Conservation (phyloP, 2,329 filamentous ascomycete species). For the Capronia americana region DNA sequence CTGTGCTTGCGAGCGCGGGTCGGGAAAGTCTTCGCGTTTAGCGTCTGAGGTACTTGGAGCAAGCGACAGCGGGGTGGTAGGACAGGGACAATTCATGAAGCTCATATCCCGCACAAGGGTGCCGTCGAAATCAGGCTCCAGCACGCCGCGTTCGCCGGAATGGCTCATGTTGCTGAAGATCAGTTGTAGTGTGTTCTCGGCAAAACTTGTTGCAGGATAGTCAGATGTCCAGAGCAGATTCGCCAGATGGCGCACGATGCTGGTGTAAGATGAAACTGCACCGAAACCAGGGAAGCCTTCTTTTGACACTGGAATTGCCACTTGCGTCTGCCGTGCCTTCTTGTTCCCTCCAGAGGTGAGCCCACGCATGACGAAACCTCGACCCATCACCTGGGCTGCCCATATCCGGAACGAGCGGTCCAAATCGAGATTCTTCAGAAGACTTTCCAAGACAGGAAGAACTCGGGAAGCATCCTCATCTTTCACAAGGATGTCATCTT, state of each 20-base stretch:
- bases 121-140: constrained; percentile 46
- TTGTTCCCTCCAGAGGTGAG: constrained; percentile 44
- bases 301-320: neutral
- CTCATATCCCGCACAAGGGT: constrained; percentile 49
- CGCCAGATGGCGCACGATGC: constrained; percentile 27
- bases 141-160: constrained; percentile 45
- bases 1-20: neutral
- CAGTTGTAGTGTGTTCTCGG: constrained; percentile 53
- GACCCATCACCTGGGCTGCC: constrained; percentile 83
- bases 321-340: neutral
- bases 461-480: constrained; percentile 69
- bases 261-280: constrained; percentile 32
- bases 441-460: constrained; percentile 75
- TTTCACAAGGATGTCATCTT: constrained; percentile 70
- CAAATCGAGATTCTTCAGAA: constrained; percentile 68
- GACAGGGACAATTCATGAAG: constrained; percentile 52
- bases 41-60: neutral
- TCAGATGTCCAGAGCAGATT: constrained; percentile 33
- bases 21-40: neutral
- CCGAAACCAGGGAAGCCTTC: constrained; percentile 21
- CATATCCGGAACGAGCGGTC: constrained; percentile 77
- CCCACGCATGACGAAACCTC: constrained; percentile 80
- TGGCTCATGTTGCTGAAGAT: constrained; percentile 48
- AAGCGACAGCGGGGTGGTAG: constrained; percentile 37
- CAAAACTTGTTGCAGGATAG: constrained; percentile 37